Base-by-base conservation (phyloP, 768 basidiomycete genomes). In the Terana coerulea region DNA sequence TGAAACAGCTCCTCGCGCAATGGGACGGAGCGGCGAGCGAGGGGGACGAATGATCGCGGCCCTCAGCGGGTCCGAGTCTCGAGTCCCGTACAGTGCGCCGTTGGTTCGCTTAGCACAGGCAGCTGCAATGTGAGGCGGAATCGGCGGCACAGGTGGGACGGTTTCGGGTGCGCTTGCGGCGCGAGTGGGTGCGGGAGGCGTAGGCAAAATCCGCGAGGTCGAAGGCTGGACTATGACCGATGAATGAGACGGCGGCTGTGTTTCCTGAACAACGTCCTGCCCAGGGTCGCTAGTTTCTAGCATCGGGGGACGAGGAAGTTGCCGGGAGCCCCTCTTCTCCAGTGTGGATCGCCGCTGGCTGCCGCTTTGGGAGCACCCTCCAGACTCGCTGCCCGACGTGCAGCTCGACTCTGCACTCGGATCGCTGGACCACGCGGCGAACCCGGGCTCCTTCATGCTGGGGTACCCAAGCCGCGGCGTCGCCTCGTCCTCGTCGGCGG, bases 381-480 rank as follows among this genome's bases (percentile, higher is more conserved):
- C n/a, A n/a, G n/a, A n/a, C n/a, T 30, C 43, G 28, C 4, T 44
- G 43, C 24, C 25, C 22, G 35, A 24, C 45, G 22, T 10, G 14
- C 35, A 6, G 15, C 35, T 37, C 19, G 39, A 40, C 30, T 46
- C 29, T n/a, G n/a, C 8, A 19, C 15, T n/a, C 11, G 5, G 19
- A 22, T 19, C 45, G 45, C n/a, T 31, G 14, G n/a, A 8, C 9
- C 19, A 6, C 45, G 5, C 45, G 30, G 33, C 11, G 10, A n/a
- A 35, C 33, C n/a, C 33, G 33, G 33, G 17, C 10, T 35, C 10
- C n/a, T 10, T 35, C 47, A 29, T 22, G 29, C 25, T 42, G 19
- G 44, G 24, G 9, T 35, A 53, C 10, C 52, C 58, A 7, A 57
- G 33, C 14, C 53, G 31, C 9, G 59, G 59, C 14, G 59, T 58